A percentile compares a stretch with the other conserved stretches of the same genome.
phyloP scores from a whole-genome alignment of 805 yeast species.

The Saccharomyces kudriavzevii region DNA sequence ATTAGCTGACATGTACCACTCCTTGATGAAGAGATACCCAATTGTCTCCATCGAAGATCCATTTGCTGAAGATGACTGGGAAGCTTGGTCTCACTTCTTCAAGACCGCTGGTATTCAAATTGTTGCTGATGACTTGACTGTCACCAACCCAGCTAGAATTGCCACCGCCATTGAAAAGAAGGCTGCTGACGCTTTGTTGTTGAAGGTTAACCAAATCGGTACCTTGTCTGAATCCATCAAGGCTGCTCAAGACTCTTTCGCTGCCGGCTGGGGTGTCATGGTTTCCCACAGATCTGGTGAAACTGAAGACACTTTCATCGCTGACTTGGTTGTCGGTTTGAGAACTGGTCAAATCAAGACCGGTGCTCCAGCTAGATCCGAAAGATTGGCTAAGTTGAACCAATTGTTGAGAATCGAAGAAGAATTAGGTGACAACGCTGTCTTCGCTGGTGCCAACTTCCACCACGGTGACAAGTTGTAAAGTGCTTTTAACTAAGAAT shows the following conservation, averaged over 20 bases:
- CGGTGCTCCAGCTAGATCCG: slow-evolving; percentile 99
- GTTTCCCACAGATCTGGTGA: slow-evolving; percentile 99
- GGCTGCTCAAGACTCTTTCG: slow-evolving; percentile 92
- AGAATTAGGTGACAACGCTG: slow-evolving; percentile 95
- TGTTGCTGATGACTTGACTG: slow-evolving; percentile 97
- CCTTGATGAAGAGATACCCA: slow-evolving; percentile 84
- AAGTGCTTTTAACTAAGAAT: slow-evolving; percentile 8
- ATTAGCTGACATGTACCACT: slow-evolving; percentile 76
- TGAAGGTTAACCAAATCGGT: slow-evolving; percentile 99
- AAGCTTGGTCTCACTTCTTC: slow-evolving; percentile 89
- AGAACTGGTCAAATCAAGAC: slow-evolving; percentile 98
- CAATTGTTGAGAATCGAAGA: slow-evolving; percentile 98
- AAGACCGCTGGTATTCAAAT: slow-evolving; percentile 71
- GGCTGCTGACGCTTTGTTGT: slow-evolving; percentile 87
- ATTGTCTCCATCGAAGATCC: slow-evolving; percentile 98
- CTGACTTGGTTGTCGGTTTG: slow-evolving; percentile 95
- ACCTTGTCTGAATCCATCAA: slow-evolving; percentile 90
- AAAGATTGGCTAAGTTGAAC: slow-evolving; percentile 98
- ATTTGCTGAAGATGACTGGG: slow-evolving; percentile 99
- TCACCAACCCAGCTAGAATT: slow-evolving; percentile 94
- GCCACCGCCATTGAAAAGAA: slow-evolving; percentile 93
- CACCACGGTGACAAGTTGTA: slow-evolving; percentile 43
- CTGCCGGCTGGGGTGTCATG: slow-evolving; percentile 99
- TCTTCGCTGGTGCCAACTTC: slow-evolving; percentile 92
- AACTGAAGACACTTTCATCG: slow-evolving; percentile 97